A percentile compares a stretch with the other conserved stretches of the same genome.
Conservation (phyloP, 2,329 filamentous ascomycete species). For the Ceratocystiopsis minuta region DNA sequence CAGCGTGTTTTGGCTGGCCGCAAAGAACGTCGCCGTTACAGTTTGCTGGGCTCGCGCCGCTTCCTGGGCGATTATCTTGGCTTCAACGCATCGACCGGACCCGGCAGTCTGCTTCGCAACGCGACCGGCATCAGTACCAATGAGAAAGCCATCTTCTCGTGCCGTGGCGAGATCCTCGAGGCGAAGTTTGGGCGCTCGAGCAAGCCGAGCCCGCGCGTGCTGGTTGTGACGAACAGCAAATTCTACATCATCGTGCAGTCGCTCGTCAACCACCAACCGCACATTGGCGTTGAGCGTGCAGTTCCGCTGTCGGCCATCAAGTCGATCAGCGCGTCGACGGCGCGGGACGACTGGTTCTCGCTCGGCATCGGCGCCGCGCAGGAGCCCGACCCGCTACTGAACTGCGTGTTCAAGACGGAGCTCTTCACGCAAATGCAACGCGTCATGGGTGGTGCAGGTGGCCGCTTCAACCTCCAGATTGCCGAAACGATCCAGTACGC, state of each 20-base stretch:
- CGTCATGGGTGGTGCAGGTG: slow-evolving; percentile 47
- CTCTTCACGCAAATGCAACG: slow-evolving; percentile 83
- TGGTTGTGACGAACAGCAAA: slow-evolving; percentile 71
- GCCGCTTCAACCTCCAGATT: slow-evolving; percentile 66
- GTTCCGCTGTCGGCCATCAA: slow-evolving; percentile 79
- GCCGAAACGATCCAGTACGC: slow-evolving; percentile 81
- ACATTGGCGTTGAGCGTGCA: slow-evolving; percentile 65
- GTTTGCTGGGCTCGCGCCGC: slow-evolving; percentile 73
- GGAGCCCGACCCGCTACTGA: slow-evolving; percentile 83
- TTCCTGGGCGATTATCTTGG: slow-evolving; percentile 94
- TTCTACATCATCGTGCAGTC: slow-evolving; percentile 80
- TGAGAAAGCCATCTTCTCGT: slow-evolving; percentile 74
- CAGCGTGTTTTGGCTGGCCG: slow-evolving; percentile 64
- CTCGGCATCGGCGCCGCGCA: slow-evolving; percentile 77
- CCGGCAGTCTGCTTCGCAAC: slow-evolving; percentile 63
- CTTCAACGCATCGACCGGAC: slow-evolving; percentile 60
- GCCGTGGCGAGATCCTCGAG: slow-evolving; percentile 73
- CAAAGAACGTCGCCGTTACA: slow-evolving; percentile 84
- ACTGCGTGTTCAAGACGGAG: slow-evolving; percentile 90
- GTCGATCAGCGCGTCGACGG: slow-evolving; percentile 60
- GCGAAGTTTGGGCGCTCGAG: slow-evolving; percentile 93
- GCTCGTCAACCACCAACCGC: slow-evolving; percentile 62
- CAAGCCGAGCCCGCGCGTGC: slow-evolving; percentile 71
- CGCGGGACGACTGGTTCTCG: slow-evolving; percentile 94
- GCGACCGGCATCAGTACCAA: slow-evolving; percentile 52